Conservation (phyloP, 2,329 filamentous ascomycete genomes). For the Allantophomopsis lycopodina region DNA sequence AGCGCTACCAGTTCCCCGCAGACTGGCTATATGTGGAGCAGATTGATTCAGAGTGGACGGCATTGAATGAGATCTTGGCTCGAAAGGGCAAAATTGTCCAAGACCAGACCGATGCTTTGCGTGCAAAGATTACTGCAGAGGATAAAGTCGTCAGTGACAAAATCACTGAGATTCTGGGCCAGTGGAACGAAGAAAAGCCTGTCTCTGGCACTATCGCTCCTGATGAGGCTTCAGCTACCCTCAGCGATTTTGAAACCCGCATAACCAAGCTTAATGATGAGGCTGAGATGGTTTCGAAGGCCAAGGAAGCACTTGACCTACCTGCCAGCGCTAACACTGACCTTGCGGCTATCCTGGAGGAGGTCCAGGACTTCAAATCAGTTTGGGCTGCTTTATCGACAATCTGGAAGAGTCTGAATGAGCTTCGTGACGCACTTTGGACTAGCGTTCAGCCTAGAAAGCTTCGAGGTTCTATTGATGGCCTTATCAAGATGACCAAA, state of each 20-base stretch:
- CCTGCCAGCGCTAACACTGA: slow-evolving; percentile 67
- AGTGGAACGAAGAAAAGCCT: slow-evolving; percentile 96
- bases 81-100: slow-evolving; percentile 92
- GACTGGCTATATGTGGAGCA: slow-evolving; percentile 96
- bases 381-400: slow-evolving; percentile 94
- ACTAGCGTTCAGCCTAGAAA: slow-evolving; percentile 91
- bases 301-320: slow-evolving; percentile 91
- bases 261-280: slow-evolving; percentile 80
- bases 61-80: slow-evolving; percentile 79
- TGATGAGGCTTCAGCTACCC: slow-evolving; percentile 70
- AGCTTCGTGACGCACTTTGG: slow-evolving; percentile 87
- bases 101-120: slow-evolving; percentile 88
- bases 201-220: slow-evolving; percentile 90
- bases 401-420: slow-evolving; percentile 93
- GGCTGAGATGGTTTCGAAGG: slow-evolving; percentile 85
- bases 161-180: slow-evolving; percentile 67
- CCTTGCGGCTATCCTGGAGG: slow-evolving; percentile 78
- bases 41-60: slow-evolving; percentile 90
- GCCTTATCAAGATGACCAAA: slow-evolving; percentile 93
- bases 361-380: slow-evolving; percentile 97
- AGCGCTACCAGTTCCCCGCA: slow-evolving; percentile 83
- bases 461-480: slow-evolving; percentile 77
- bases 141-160: slow-evolving; percentile 84
- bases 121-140: slow-evolving; percentile 88
- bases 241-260: slow-evolving; percentile 70